Evolutionary conservation across 2,329 filamentous ascomycete species (phyloP).

Genomic region (Pseudogymnoascus sp.): DNA sequence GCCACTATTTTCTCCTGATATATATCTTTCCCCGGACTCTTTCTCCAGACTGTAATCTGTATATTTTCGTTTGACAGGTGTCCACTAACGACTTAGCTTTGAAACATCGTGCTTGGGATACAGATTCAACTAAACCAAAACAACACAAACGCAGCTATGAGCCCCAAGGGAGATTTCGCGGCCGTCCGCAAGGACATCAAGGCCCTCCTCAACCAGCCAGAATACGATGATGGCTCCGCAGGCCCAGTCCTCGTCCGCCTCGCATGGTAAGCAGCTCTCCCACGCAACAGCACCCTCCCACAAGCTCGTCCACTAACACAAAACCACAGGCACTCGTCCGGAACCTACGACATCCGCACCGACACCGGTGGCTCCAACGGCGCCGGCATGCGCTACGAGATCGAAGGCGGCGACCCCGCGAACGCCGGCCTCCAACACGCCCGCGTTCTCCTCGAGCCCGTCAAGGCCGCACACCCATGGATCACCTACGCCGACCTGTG

Average conservation of each 20-base stretch:
- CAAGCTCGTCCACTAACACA: constrained; percentile 6
- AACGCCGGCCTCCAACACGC: constrained; percentile 58
- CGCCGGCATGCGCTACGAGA: constrained; percentile 58
- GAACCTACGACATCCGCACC: constrained; percentile 51
- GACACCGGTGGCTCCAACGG: constrained; percentile 58
- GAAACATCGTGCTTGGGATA: not conserved
- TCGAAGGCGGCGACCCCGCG: constrained; percentile 55
- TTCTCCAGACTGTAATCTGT: constrained; percentile 3
- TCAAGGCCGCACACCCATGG: constrained; percentile 52
- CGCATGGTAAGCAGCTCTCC: constrained; percentile 43
- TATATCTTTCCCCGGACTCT: constrained; percentile 3
- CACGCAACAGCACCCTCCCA: not conserved
- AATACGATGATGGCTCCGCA: constrained; percentile 57
- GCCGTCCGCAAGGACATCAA: constrained; percentile 47
- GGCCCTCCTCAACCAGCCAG: constrained; percentile 48
- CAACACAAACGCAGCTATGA: not conserved
- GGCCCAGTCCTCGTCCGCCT: constrained; percentile 56
- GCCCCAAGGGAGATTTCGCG: constrained; percentile 53
- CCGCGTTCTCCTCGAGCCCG: constrained; percentile 54
- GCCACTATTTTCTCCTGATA: not conserved
- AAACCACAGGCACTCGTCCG: constrained; percentile 47
- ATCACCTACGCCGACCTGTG: constrained; percentile 59
- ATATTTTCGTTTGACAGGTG: not conserved
- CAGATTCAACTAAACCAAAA: not conserved
- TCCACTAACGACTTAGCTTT: not conserved